A percentile compares a stretch with the other conserved stretches of the same genome.
Conservation (phyloP, 306 rosid genomes). For the Cicer bijugum region DNA sequence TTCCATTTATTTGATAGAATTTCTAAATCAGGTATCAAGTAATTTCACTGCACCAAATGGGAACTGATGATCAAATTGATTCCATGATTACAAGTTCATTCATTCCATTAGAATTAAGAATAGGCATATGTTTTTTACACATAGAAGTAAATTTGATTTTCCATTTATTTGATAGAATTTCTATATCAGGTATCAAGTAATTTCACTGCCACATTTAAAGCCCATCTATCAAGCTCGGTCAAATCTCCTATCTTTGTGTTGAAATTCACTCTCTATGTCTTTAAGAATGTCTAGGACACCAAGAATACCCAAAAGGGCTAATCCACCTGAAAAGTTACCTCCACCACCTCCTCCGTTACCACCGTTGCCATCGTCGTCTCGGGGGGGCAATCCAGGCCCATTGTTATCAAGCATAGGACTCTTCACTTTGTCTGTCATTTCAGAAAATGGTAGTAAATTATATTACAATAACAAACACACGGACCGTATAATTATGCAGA, state of each 20-base stretch:
- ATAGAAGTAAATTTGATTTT: neutral
- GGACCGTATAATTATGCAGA: constrained; percentile 15
- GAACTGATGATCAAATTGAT: neutral
- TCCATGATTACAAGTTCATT: neutral
- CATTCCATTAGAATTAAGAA: neutral
- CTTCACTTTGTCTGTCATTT: constrained; percentile 75
- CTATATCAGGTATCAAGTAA: neutral
- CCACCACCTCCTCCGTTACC: constrained; percentile 84
- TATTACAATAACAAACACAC: neutral
- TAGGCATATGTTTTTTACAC: neutral
- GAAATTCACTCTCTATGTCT: constrained; percentile 75
- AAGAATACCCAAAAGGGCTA: constrained; percentile 77
- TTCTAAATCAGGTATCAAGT: neutral
- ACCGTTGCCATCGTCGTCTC: constrained; percentile 65
- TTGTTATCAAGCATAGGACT: constrained; percentile 68
- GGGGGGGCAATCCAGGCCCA: constrained; percentile 78
- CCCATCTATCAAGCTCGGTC: constrained; percentile 2
- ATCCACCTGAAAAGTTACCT: constrained; percentile 77
- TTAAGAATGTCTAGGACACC: constrained; percentile 76
- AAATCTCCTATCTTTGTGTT: constrained; percentile 45
- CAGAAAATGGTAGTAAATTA: constrained; percentile 33
- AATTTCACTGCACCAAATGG: neutral
- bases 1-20: neutral
- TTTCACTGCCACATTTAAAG: neutral
- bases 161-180: neutral